These are phyloP conservation scores for Pythium folliculosum DNA, from an alignment of 352 stramenopile species.

Conservation along the genomic window DNA sequence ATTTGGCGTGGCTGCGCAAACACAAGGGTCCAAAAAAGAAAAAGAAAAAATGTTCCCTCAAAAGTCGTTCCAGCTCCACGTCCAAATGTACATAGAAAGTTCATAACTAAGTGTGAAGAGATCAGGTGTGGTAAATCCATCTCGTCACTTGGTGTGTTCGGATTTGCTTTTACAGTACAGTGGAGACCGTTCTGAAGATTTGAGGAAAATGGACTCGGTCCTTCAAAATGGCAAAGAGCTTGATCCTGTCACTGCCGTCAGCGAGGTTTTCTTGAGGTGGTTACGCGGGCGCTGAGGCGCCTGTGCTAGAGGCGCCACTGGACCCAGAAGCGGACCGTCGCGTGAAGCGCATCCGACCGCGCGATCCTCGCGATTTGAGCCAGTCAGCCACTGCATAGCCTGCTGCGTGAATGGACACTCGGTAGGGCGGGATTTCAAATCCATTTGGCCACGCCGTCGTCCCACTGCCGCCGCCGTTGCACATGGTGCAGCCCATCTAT, in stretches of 20 bases:
- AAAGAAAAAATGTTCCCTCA: not conserved
- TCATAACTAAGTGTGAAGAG: not conserved
- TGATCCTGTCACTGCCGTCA: not conserved
- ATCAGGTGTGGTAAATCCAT: too few species aligned
- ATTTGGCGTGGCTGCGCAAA: not conserved
- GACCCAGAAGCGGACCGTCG: not conserved
- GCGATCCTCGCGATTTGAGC: not conserved
- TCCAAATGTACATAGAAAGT: not conserved
- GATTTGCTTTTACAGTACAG: not conserved
- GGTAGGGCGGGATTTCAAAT: not conserved
- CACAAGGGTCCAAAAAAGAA: not conserved
- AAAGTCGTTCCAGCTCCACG: not conserved
- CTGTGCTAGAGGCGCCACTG: not conserved
- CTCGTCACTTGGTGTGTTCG: not conserved
- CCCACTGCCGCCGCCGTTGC: constrained; percentile 1
- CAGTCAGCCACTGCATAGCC: constrained; percentile 12
- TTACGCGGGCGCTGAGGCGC: not conserved
- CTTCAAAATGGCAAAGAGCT: not conserved
- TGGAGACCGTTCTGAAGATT: not conserved
- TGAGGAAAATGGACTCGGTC: not conserved
- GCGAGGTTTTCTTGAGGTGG: not conserved
- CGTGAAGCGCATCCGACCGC: not conserved
- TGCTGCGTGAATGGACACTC: constrained; percentile 4
- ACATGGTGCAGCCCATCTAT: constrained; percentile 12
- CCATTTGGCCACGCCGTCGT: not conserved